Percentiles rank a stretch among this genome's conserved stretches.
Conservation (phyloP, 2,329 filamentous ascomycete genomes). For the Aspergillus tamarii region DNA sequence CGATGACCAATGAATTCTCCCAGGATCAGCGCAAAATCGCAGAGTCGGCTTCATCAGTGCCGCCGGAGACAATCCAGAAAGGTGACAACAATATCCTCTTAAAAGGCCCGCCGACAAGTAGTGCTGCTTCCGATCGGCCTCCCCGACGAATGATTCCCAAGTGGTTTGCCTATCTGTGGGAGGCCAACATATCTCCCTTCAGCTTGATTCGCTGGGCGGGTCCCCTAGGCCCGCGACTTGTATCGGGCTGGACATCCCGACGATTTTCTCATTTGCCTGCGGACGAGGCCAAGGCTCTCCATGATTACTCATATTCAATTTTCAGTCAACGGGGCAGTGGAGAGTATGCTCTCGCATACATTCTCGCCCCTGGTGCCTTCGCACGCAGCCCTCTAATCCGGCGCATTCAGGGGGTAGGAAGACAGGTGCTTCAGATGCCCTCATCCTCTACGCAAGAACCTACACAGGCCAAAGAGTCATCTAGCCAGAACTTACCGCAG, state of each 20-base stretch:
- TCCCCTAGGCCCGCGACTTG: constrained; percentile 85
- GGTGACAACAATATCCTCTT: constrained; percentile 59
- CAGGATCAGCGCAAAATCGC: constrained; percentile 66
- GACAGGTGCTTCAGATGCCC: constrained; percentile 59
- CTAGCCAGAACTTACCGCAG: constrained; percentile 20
- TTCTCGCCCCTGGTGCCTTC: constrained; percentile 91
- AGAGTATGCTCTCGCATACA: constrained; percentile 89
- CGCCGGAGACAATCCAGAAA: constrained; percentile 30
- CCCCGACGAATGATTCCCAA: constrained; percentile 69
- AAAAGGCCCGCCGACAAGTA: constrained; percentile 30
- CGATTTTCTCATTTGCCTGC: constrained; percentile 86
- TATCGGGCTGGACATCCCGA: constrained; percentile 92
- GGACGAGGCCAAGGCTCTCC: constrained; percentile 79
- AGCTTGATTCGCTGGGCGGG: constrained; percentile 85
- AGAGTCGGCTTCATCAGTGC: constrained; percentile 23
- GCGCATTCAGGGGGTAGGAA: constrained; percentile 81
- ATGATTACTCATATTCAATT: constrained; percentile 91
- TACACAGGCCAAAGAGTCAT: constrained; percentile 15
- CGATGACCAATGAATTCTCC: constrained; percentile 75
- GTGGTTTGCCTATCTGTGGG: constrained; percentile 94
- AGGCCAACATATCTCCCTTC: constrained; percentile 95
- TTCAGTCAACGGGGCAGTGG: constrained; percentile 91
- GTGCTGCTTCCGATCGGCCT: constrained; percentile 40
- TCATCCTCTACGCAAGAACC: constrained; percentile 16
- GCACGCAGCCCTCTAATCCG: constrained; percentile 85